phyloP scores from a whole-genome alignment of 495 filamentous ascomycete species.

The Neurospora sp. region DNA sequence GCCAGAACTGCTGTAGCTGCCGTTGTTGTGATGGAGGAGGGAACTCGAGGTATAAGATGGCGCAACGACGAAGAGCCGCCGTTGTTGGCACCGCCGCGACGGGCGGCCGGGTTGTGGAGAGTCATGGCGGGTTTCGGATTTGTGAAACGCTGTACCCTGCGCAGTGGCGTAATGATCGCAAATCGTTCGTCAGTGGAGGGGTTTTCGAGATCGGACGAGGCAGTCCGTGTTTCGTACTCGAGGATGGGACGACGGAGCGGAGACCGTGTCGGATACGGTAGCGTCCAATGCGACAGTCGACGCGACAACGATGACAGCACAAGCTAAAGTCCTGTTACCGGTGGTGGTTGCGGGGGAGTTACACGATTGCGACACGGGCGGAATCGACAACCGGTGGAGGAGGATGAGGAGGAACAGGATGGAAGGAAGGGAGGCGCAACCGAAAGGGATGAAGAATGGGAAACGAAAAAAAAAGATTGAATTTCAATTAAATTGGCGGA shows the following conservation, averaged over 20 bases:
- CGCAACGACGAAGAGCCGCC: constrained; percentile 1
- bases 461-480: not conserved
- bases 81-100: not conserved
- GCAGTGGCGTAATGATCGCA: not conserved
- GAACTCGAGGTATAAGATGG: constrained; percentile 3
- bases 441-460: not conserved
- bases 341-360: not conserved
- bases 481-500: not conserved
- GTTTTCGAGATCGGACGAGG: not conserved
- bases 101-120: not conserved
- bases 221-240: not conserved
- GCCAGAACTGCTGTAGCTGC: constrained; percentile 8
- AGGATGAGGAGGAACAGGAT: not conserved
- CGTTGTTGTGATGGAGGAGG: not conserved
- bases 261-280: not conserved
- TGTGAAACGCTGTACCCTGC: not conserved
- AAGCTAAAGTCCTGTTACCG: not conserved
- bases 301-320: not conserved
- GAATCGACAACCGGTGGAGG: not conserved
- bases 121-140: constrained; percentile 12
- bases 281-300: not conserved
- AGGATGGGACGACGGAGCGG: not conserved
- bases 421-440: not conserved
- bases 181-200: not conserved
- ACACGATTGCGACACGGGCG: not conserved